Evolutionary conservation across 805 yeast genomes (phyloP).

Genomic region (Zygotorulaspora danielsina): DNA sequence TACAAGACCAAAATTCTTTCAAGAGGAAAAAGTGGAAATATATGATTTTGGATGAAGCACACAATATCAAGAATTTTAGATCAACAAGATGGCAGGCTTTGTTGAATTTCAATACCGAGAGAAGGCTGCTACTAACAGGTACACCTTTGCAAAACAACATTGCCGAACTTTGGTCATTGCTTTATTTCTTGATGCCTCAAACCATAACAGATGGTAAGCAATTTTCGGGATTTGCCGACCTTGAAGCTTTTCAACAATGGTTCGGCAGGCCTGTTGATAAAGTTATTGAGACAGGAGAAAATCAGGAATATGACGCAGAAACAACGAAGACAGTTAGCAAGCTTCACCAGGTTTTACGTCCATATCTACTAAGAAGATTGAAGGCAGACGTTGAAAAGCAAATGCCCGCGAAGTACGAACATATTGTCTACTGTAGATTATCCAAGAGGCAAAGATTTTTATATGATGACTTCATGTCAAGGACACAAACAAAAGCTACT

Average conservation of each 20-base stretch:
- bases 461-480: conserved; percentile 94
- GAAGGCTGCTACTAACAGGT: conserved; percentile 86
- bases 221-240: conserved; percentile 85
- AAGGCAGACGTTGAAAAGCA: conserved; percentile 97
- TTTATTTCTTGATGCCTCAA: conserved; percentile 94
- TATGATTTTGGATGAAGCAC: conserved; percentile 97
- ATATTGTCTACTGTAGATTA: conserved; percentile 83
- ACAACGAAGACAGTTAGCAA: conserved; percentile 81
- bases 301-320: conserved; percentile 64
- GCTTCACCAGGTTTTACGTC: conserved; percentile 89
- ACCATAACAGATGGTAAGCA: conserved; percentile 48
- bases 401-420: conserved; percentile 98
- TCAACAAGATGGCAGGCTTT: conserved; percentile 97
- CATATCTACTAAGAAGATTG: conserved; percentile 83
- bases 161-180: conserved; percentile 92
- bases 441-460: conserved; percentile 88
- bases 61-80: conserved; percentile 91
- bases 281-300: conserved; percentile 59
- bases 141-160: conserved; percentile 95
- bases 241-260: conserved; percentile 97
- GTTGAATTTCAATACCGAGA: conserved; percentile 86
- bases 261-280: conserved; percentile 96
- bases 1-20: conserved; percentile 93
- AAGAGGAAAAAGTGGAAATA: conserved; percentile 91
- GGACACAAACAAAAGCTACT: conserved; percentile 93